Percentiles rank a stretch among this genome's conserved stretches.
These are phyloP conservation scores for Gloeopeniophorella convolvens DNA, from an alignment of 768 basidiomycete species.

Conservation along the genomic window DNA sequence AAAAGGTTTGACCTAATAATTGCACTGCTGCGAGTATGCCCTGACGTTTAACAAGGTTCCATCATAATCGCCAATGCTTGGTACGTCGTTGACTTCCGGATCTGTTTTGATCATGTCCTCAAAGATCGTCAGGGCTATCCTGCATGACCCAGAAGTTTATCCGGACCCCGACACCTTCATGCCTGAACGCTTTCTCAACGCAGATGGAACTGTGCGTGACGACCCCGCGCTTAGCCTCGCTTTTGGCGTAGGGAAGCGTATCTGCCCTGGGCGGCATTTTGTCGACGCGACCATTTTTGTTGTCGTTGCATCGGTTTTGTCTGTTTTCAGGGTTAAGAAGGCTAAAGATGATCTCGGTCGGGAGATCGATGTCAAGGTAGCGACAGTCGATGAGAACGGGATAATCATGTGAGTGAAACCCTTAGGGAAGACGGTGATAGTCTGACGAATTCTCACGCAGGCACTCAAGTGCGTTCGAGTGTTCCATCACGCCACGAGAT, in stretches of 20 bases:
- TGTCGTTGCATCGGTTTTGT: conserved; percentile 8
- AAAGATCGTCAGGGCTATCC: neutral
- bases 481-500: conserved; percentile 5
- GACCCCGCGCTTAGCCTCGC: neutral
- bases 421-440: neutral
- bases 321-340: conserved; percentile 1
- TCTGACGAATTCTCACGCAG: neutral
- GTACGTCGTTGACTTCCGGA: conserved; percentile 2
- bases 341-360: neutral
- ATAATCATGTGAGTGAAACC: neutral
- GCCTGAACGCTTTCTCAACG: conserved; percentile 25
- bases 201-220: neutral
- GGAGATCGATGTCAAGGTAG: neutral
- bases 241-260: conserved; percentile 12
- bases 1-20: conserved; percentile 18
- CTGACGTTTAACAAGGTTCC: neutral
- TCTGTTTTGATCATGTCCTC: neutral
- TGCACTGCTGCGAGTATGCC: neutral
- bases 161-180: conserved; percentile 25
- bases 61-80: conserved; percentile 25
- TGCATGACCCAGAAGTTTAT: conserved; percentile 25
- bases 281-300: conserved; percentile 18
- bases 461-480: neutral
- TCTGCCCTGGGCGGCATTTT: conserved; percentile 21
- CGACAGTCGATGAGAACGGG: neutral